Evolutionary conservation across 192 early-diverging fungal species (phyloP).

Genomic region (Allomyces macrogynus): DNA sequence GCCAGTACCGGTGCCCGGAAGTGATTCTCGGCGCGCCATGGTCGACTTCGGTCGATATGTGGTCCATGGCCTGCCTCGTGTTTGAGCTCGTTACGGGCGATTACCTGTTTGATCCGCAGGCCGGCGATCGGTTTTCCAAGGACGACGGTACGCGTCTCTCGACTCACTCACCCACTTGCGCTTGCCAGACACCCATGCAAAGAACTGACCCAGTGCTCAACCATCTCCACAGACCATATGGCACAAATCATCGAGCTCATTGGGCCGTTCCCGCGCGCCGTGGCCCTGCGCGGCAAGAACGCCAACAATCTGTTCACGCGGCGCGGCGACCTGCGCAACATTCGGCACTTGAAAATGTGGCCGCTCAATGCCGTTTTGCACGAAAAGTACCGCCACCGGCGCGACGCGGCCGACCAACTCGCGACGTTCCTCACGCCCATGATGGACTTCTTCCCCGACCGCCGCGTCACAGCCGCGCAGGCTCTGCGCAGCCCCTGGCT

Average conservation of each 20-base stretch:
- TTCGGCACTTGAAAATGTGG: constrained; percentile 68
- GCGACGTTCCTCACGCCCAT: constrained; percentile 69
- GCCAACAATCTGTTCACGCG: constrained; percentile 73
- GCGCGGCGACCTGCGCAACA: constrained; percentile 69
- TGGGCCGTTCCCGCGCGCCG: constrained; percentile 53
- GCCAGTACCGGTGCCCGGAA: constrained; percentile 90
- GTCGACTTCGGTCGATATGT: constrained; percentile 70
- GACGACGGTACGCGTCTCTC: constrained; percentile 58
- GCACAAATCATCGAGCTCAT: constrained; percentile 90
- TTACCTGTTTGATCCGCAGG: constrained; percentile 86
- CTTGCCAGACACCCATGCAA: too few relatives aligned
- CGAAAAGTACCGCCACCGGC: constrained; percentile 68
- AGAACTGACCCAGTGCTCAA: not conserved
- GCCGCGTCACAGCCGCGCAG: too few relatives aligned
- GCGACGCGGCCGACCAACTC: constrained; percentile 47
- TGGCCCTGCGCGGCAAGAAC: constrained; percentile 68
- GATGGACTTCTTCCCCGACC: constrained; percentile 14
- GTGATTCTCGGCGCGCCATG: constrained; percentile 77
- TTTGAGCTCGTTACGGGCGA: constrained; percentile 88
- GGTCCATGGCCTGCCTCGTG: constrained; percentile 87
- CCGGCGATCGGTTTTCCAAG: constrained; percentile 58
- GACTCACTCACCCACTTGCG: too few relatives aligned
- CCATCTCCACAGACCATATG: constrained; percentile 51
- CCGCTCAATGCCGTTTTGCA: constrained; percentile 60
- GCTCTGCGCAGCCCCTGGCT: too few relatives aligned